phyloP scores from a whole-genome alignment of 805 yeast genomes.

The Candida ascalaphidarum region DNA sequence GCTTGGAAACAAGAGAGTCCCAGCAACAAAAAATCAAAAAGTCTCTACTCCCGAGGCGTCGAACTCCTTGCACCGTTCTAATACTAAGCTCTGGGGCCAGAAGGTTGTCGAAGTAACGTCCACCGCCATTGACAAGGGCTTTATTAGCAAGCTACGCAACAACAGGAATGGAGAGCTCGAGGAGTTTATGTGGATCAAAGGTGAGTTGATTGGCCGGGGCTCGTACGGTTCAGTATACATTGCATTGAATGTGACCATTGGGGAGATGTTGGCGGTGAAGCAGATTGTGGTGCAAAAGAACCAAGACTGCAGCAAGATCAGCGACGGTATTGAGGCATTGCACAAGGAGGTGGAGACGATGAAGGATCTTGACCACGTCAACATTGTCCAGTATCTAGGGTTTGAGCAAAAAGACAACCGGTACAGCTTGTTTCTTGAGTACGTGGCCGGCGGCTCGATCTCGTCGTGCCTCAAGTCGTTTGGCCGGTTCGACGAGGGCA shows the following conservation, averaged over 20 bases:
- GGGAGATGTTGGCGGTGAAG: slow-evolving; percentile 98
- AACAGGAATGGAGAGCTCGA: slow-evolving; percentile 56
- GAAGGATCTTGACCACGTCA: slow-evolving; percentile 88
- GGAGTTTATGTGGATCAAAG: slow-evolving; percentile 96
- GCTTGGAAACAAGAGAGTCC: too few species aligned
- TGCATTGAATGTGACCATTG: slow-evolving; percentile 90
- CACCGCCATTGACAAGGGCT: slow-evolving; percentile 51
- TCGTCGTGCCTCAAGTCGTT: slow-evolving; percentile 75
- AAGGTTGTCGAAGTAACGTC: slow-evolving; percentile 85
- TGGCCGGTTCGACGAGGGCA: slow-evolving; percentile 76
- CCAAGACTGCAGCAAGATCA: slow-evolving; percentile 4
- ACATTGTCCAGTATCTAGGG: slow-evolving; percentile 93
- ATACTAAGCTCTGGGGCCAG: slow-evolving; percentile 98
- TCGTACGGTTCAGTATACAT: slow-evolving; percentile 91
- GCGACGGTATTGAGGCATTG: slow-evolving; percentile 71
- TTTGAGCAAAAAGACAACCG: slow-evolving; percentile 70
- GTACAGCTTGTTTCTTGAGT: slow-evolving; percentile 84
- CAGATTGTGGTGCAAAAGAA: slow-evolving; percentile 66
- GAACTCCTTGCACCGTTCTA: slow-evolving; percentile 45
- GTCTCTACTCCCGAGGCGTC: background rate
- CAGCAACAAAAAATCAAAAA: too few species aligned
- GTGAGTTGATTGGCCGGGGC: slow-evolving; percentile 94
- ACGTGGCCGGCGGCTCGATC: slow-evolving; percentile 97
- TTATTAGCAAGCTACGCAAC: slow-evolving; percentile 57
- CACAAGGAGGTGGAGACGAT: slow-evolving; percentile 87